Conservation (phyloP, 2,329 filamentous ascomycete genomes). For the Microdochium paspali region DNA sequence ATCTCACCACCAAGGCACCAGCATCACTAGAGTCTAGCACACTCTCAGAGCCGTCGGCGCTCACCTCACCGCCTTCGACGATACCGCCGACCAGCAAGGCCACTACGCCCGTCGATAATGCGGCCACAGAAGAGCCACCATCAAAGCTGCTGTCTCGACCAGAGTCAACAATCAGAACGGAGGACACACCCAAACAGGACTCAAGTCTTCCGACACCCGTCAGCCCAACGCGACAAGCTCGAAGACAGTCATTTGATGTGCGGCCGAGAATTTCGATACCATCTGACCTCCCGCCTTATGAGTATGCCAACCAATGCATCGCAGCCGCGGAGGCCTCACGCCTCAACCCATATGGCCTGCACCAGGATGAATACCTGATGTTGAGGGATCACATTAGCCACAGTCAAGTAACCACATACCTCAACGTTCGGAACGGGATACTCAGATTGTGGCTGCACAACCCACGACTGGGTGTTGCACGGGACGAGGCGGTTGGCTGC, state of each 20-base stretch:
- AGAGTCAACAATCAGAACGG: background rate
- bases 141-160: background rate
- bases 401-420: conserved; percentile 84
- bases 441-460: conserved; percentile 83
- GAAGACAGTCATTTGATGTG: conserved; percentile 43
- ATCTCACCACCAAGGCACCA: conserved; percentile 40
- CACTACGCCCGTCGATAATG: conserved; percentile 46
- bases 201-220: conserved; percentile 13
- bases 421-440: conserved; percentile 94
- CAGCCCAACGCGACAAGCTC: conserved; percentile 14
- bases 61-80: conserved; percentile 43
- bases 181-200: conserved; percentile 3
- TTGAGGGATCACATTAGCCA: conserved; percentile 76
- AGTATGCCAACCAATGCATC: conserved; percentile 89
- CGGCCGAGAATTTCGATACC: conserved; percentile 80
- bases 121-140: conserved; percentile 18
- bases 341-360: conserved; percentile 80
- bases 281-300: conserved; percentile 55
- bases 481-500: conserved; percentile 83
- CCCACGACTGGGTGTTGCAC: conserved; percentile 70
- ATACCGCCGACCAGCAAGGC: conserved; percentile 47
- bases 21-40: conserved; percentile 23
- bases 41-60: conserved; percentile 44
- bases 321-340: conserved; percentile 82
- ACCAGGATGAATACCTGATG: conserved; percentile 74